Base-by-base conservation (phyloP, 306 rosid genomes). In the Hippophae gyantsensis region DNA sequence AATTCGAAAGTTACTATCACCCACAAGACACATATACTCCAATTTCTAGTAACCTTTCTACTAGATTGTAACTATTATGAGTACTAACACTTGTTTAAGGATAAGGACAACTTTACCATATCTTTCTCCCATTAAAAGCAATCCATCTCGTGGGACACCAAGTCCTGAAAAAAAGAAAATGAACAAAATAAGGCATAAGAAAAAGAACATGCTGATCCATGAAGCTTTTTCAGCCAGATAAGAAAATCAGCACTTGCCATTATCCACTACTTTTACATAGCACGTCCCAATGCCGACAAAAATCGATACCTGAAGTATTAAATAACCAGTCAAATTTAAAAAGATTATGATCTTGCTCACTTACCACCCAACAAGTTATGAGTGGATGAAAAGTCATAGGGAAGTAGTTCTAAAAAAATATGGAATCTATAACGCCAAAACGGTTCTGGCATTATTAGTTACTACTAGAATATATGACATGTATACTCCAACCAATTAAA, bases 61-160 rank as follows among this genome's bases (percentile, higher is more conserved):
- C 50, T n/a, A 9, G 18, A 53, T 23, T 13, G 38, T 9, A 41
- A 53, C 57, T 53, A 9, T 59, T 59, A 25, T 27, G n/a, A 6
- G 47, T 14, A 44, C 10, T 23, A 43, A 23, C 10, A 25, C 6
- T 13, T 7, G 6, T 57, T 25, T 5, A 18, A 50, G 42, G 23
- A 52, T 45, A 53, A 18, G 18, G 10, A 70, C 9, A 49, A 56
- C 43, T 14, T 49, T 68, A 85, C 98, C 93, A 26, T 87, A 85
- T 87, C 98, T 83, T 73, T 92, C 85, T 78, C 98, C 98, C 48
- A 78, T 65, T 76, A 85, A 69, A 54, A 69, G 86, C 75, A 92
- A 69, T 64, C 87, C 98, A 68, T 87, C 98, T 58, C 96, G 86
- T 43, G 81, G 69, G 66, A 87, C 76, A 56, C 98, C 95, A 51